These are phyloP conservation scores for Marvania coccoides DNA, from an alignment of 139 green algal species.

Conservation along the genomic window DNA sequence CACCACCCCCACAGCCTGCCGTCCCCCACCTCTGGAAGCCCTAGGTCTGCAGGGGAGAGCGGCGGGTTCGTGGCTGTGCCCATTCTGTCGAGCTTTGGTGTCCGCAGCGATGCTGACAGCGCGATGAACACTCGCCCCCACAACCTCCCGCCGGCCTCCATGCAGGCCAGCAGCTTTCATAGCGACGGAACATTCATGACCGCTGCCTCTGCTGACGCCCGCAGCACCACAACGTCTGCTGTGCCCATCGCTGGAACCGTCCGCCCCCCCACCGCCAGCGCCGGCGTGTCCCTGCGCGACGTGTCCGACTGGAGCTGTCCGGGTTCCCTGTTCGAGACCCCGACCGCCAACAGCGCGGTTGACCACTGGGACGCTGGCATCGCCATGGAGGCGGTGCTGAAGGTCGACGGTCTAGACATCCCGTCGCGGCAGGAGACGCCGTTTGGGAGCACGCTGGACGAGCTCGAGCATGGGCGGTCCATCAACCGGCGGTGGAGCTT, in stretches of 20 bases:
- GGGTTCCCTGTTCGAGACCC: slow-evolving; percentile 12
- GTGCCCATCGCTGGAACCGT: not conserved
- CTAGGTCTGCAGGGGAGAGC: not conserved
- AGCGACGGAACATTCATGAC: not conserved
- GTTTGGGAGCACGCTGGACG: not conserved
- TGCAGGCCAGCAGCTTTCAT: not conserved
- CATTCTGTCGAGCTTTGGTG: too few species aligned
- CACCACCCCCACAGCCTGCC: not conserved
- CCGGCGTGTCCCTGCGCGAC: not conserved
- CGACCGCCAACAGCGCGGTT: slow-evolving; percentile 3
- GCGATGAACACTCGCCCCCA: too few species aligned
- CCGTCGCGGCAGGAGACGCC: not conserved
- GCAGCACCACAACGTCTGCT: not conserved
- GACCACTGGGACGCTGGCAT: slow-evolving; percentile 19
- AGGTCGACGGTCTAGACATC: not conserved
- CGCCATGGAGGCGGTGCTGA: slow-evolving; percentile 16
- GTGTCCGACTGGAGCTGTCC: slow-evolving; percentile 18
- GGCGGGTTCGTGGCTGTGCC: not conserved
- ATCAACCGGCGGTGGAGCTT: not conserved
- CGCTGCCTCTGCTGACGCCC: not conserved
- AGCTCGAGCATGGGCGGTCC: not conserved
- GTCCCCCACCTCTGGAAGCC: not conserved
- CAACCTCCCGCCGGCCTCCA: not conserved
- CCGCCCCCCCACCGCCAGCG: not conserved
- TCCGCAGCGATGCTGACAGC: too few species aligned